A percentile compares a stretch with the other conserved stretches of the same genome.
phyloP scores from a whole-genome alignment of 2,329 filamentous ascomycete species.

The Golovinomyces cichoracearum region DNA sequence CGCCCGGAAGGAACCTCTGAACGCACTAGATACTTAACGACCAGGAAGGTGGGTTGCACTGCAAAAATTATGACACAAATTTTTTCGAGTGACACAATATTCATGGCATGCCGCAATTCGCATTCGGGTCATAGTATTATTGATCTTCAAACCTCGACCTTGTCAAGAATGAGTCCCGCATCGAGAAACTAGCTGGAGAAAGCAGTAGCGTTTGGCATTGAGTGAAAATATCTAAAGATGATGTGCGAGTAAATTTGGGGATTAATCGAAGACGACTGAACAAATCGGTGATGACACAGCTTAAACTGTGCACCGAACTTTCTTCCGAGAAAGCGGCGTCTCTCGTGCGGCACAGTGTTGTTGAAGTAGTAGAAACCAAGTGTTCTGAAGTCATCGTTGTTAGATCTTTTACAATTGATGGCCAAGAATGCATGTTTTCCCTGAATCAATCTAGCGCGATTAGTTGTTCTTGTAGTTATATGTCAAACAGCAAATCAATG shows the following conservation, averaged over 20 bases:
- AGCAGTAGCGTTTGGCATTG: not conserved
- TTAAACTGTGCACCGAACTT: not conserved
- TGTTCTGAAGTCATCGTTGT: not conserved
- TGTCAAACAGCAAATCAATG: not conserved
- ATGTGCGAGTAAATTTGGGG: not conserved
- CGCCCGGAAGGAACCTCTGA: not conserved
- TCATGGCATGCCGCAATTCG: not conserved
- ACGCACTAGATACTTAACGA: not conserved
- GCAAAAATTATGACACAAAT: not conserved
- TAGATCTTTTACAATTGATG: not conserved
- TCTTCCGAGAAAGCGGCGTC: not conserved
- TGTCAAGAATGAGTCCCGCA: not conserved
- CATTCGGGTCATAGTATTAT: not conserved
- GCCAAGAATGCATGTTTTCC: not conserved
- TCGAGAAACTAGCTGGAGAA: not conserved
- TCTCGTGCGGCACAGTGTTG: not conserved
- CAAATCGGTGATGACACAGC: not conserved
- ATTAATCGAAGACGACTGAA: not conserved
- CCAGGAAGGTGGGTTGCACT: not conserved
- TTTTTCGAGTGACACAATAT: not conserved
- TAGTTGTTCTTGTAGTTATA: not conserved
- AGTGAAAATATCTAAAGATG: not conserved
- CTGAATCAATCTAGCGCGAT: not conserved
- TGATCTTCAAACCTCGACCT: not conserved
- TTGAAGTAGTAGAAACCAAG: too few relatives aligned